phyloP scores from a whole-genome alignment of 768 basidiomycete species.

The Tulasnella sp. region DNA sequence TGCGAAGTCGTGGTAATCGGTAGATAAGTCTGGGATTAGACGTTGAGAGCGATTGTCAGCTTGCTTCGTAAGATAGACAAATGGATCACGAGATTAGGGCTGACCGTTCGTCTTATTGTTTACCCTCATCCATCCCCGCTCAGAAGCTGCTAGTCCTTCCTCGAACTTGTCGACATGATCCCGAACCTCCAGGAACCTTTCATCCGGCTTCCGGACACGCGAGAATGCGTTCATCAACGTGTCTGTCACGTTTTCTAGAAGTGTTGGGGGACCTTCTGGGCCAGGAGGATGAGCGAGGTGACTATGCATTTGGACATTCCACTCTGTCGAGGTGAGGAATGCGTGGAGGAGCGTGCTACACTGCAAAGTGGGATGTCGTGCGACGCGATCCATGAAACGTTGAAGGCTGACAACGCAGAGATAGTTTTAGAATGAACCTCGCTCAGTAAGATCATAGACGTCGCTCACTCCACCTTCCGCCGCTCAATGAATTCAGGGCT shows the following conservation, averaged over 20 bases:
- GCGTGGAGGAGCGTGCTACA: conserved; percentile 83
- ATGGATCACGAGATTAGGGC: not conserved
- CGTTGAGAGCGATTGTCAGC: not conserved
- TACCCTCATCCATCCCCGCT: conserved; percentile 68
- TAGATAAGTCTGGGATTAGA: conserved; percentile 74
- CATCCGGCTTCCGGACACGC: conserved; percentile 92
- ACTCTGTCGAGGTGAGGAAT: conserved; percentile 97
- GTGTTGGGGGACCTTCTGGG: conserved; percentile 63
- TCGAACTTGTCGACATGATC: conserved; percentile 93
- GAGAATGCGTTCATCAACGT: conserved; percentile 93
- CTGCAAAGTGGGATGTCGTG: conserved; percentile 91
- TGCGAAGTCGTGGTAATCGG: conserved; percentile 95
- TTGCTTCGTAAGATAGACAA: not conserved
- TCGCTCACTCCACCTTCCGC: conserved; percentile 68
- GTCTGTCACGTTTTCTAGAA: conserved; percentile 94
- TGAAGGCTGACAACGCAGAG: conserved; percentile 50
- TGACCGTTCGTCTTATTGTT: conserved; percentile 81
- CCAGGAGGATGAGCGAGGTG: conserved; percentile 86
- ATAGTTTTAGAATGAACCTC: not conserved
- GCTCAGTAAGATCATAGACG: not conserved
- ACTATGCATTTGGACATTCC: conserved; percentile 97
- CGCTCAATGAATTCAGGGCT: conserved; percentile 96
- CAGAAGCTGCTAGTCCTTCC: conserved; percentile 74
- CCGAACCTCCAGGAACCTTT: conserved; percentile 85
- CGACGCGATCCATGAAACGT: conserved; percentile 80